phyloP scores from a whole-genome alignment of 2,329 filamentous ascomycete species.

The Fusarium agapanthi region DNA sequence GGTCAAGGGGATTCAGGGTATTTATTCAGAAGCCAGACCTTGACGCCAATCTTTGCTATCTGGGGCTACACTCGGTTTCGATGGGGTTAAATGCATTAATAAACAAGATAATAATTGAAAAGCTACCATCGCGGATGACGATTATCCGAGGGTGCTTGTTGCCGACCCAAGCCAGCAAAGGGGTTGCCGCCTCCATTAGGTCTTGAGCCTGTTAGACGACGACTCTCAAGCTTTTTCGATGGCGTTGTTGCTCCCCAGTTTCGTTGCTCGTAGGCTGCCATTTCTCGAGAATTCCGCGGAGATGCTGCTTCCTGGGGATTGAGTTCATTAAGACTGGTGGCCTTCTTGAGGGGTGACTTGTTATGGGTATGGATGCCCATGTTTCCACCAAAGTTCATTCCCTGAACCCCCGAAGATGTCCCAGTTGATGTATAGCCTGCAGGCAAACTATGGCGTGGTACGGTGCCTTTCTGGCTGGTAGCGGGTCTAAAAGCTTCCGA shows the following conservation, averaged over 20 bases:
- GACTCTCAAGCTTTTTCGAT: slow-evolving; percentile 48
- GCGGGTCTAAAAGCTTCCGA: slow-evolving; percentile 49
- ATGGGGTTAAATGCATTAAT: background rate
- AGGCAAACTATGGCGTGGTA: slow-evolving; percentile 49
- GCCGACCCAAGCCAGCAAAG: slow-evolving; percentile 50
- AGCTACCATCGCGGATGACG: slow-evolving; percentile 50
- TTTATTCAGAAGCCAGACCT: slow-evolving; percentile 20
- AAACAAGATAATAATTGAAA: background rate
- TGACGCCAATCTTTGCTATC: slow-evolving; percentile 25
- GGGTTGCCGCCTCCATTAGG: slow-evolving; percentile 47
- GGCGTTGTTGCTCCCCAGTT: slow-evolving; percentile 52
- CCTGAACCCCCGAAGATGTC: slow-evolving; percentile 40
- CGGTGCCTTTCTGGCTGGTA: slow-evolving; percentile 42
- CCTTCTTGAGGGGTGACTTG: slow-evolving; percentile 84
- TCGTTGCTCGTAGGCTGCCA: slow-evolving; percentile 66
- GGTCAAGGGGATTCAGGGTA: background rate
- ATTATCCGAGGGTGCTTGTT: slow-evolving; percentile 52
- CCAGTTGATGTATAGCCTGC: slow-evolving; percentile 44
- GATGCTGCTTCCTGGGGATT: slow-evolving; percentile 53
- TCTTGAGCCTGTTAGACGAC: slow-evolving; percentile 38
- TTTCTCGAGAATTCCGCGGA: slow-evolving; percentile 68
- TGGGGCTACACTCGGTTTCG: background rate
- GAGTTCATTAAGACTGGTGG: slow-evolving; percentile 69
- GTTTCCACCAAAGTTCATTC: slow-evolving; percentile 69
- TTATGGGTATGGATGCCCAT: slow-evolving; percentile 83